phyloP scores from a whole-genome alignment of 768 basidiomycete genomes.

The Mrakia gelida region DNA sequence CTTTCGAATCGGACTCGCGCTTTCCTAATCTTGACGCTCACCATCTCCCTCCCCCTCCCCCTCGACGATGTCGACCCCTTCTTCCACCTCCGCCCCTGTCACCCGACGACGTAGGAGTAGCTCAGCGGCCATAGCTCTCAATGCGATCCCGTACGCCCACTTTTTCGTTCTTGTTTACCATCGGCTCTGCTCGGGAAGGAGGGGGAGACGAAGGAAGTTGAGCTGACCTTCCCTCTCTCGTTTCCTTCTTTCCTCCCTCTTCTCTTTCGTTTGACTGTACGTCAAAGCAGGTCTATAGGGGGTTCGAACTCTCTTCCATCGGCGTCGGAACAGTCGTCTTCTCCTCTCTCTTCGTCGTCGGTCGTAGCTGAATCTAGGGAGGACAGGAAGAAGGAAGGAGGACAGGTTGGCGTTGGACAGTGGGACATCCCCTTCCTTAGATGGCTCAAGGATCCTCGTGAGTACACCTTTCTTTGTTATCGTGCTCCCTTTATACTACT shows the following conservation, averaged over 20 bases:
- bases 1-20: too few relatives aligned
- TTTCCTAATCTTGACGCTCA: too few relatives aligned
- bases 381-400: background rate
- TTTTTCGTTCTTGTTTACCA: background rate
- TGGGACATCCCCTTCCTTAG: background rate
- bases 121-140: background rate
- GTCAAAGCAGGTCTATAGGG: background rate
- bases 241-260: background rate
- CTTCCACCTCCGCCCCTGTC: background rate
- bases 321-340: background rate
- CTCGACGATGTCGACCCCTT: background rate
- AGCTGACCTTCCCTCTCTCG: conserved; percentile 11
- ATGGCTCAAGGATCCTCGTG: conserved; percentile 2
- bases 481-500: background rate
- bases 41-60: too few relatives aligned
- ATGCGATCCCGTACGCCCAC: background rate
- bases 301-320: background rate
- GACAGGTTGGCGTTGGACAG: background rate
- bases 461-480: background rate
- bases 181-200: background rate
- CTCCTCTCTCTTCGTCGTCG: background rate
- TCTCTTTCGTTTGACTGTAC: background rate
- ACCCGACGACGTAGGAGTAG: background rate
- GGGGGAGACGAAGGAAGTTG: background rate
- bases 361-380: background rate